Percentiles rank a stretch among this genome's conserved stretches.
Conservation (phyloP, 768 basidiomycete genomes). For the Sporobolomyces phaffii region DNA sequence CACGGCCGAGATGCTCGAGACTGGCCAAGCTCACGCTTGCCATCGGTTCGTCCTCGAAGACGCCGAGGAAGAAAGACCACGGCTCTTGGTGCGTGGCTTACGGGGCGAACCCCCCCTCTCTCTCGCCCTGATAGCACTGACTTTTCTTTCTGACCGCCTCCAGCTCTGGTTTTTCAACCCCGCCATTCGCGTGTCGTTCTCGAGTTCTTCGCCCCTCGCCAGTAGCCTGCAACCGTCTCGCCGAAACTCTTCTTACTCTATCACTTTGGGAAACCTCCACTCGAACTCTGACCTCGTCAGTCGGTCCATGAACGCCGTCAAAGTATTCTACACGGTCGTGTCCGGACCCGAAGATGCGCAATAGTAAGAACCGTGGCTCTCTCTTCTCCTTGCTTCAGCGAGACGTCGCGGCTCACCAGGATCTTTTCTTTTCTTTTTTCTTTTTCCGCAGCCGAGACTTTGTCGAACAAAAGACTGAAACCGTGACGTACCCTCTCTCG, state of each 20-base stretch:
- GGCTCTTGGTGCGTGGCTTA: constrained; percentile 73
- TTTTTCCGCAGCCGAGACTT: constrained; percentile 51
- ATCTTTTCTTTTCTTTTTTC: too few relatives aligned
- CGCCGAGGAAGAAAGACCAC: constrained; percentile 72
- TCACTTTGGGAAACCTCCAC: constrained; percentile 6
- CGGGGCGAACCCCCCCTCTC: background rate
- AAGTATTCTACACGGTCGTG: constrained; percentile 77
- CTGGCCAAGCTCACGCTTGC: constrained; percentile 82
- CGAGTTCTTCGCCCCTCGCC: constrained; percentile 52
- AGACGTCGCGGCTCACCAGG: background rate
- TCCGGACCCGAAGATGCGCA: background rate
- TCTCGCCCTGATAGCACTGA: background rate
- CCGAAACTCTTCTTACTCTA: constrained; percentile 56
- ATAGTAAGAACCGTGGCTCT: constrained; percentile 26
- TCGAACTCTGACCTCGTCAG: background rate
- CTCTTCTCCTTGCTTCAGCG: background rate
- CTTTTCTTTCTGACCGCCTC: background rate
- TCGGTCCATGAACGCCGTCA: constrained; percentile 51
- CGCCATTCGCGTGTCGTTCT: constrained; percentile 70
- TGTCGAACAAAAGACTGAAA: constrained; percentile 77
- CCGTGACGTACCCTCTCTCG: constrained; percentile 71
- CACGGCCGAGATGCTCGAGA: constrained; percentile 83
- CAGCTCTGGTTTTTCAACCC: constrained; percentile 97
- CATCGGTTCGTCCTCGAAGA: constrained; percentile 85
- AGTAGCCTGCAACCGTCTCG: constrained; percentile 57